Evolutionary conservation across 139 green algal genomes (phyloP).

Genomic region (Chlorella vulgaris): DNA sequence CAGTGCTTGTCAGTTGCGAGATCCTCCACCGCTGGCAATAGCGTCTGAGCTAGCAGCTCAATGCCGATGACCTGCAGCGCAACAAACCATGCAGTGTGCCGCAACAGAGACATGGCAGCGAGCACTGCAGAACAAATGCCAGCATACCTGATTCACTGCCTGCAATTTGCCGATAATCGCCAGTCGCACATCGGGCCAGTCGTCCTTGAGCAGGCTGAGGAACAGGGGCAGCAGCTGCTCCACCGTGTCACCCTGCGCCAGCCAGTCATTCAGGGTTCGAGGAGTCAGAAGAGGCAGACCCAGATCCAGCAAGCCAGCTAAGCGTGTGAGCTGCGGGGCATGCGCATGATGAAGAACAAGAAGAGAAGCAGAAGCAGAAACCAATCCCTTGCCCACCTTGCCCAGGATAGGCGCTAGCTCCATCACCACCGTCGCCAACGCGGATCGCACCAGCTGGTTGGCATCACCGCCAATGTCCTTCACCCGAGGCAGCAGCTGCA

Average conservation of each 20-base stretch:
- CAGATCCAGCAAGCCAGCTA: too few relatives aligned
- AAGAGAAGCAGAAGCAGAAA: background rate
- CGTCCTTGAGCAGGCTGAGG: constrained; percentile 93
- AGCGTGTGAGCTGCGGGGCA: too few relatives aligned
- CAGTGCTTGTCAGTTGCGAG: constrained; percentile 96
- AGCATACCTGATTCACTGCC: constrained; percentile 80
- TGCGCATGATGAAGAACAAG: background rate
- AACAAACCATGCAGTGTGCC: too few relatives aligned
- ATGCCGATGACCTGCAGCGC: constrained; percentile 94
- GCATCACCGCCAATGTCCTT: constrained; percentile 84
- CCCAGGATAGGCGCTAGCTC: constrained; percentile 91
- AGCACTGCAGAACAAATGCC: too few relatives aligned
- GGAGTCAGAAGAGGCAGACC: too few relatives aligned
- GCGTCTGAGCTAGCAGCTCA: constrained; percentile 85
- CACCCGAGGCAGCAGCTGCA: constrained; percentile 79
- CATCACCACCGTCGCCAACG: constrained; percentile 94
- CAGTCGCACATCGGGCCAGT: constrained; percentile 94
- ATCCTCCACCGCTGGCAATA: constrained; percentile 97
- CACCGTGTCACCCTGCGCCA: constrained; percentile 71
- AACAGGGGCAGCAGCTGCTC: constrained; percentile 96
- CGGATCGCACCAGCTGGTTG: constrained; percentile 91
- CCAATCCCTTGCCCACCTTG: constrained; percentile 48
- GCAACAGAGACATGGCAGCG: too few relatives aligned
- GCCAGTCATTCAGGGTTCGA: background rate
- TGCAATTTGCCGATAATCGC: constrained; percentile 99